These are phyloP conservation scores for Ascochyta rabiei DNA, from an alignment of 2,329 filamentous ascomycete species.

Conservation along the genomic window DNA sequence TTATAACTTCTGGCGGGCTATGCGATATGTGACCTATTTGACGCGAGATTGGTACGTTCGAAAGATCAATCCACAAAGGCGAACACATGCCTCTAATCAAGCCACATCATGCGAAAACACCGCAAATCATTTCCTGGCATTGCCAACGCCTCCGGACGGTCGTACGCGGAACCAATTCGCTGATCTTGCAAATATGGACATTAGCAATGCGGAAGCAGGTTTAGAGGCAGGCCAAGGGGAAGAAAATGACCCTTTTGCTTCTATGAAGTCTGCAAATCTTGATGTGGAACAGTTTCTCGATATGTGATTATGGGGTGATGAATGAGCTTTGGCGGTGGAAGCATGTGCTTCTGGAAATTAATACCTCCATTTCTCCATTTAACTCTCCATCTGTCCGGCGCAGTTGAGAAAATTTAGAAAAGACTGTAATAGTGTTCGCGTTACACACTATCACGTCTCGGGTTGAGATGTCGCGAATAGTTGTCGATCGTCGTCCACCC, in stretches of 20 bases:
- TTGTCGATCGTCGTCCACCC: conserved; percentile 14
- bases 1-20: conserved; percentile 40
- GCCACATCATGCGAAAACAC: background rate
- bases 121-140: background rate
- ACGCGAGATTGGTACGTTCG: conserved; percentile 39
- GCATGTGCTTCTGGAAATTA: conserved; percentile 4
- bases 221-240: background rate
- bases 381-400: background rate
- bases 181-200: background rate
- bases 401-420: background rate
- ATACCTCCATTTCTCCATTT: background rate
- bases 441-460: background rate
- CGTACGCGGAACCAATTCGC: background rate
- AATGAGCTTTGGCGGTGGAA: conserved; percentile 38
- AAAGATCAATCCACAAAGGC: conserved; percentile 24
- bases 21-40: conserved; percentile 39
- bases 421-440: background rate
- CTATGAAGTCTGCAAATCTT: conserved; percentile 35
- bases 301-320: conserved; percentile 40
- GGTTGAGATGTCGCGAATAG: conserved; percentile 14
- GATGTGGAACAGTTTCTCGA: conserved; percentile 46
- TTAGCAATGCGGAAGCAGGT: conserved; percentile 1
- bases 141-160: conserved; percentile 7
- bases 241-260: conserved; percentile 26
- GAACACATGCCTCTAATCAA: background rate